These are phyloP conservation scores for Ceratocystis diversiconidia DNA, from an alignment of 2,329 filamentous ascomycete species.

Conservation along the genomic window DNA sequence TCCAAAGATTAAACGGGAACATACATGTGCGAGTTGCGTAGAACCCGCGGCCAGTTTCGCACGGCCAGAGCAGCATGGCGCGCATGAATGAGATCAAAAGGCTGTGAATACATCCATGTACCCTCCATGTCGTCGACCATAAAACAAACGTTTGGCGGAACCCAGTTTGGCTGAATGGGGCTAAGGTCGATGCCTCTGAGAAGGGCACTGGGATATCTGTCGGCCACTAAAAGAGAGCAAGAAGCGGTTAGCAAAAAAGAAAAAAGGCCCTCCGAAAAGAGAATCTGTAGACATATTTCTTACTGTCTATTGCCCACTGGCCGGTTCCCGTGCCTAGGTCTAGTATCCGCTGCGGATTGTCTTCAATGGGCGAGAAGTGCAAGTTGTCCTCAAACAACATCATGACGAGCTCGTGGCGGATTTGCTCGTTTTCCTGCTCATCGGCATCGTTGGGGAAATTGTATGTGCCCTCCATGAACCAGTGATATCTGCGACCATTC, in stretches of 20 bases:
- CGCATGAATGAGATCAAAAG: constrained; percentile 49
- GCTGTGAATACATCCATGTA: constrained; percentile 39
- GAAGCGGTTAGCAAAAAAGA: constrained; percentile 17
- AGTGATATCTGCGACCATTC: constrained; percentile 27
- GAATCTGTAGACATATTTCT: constrained; percentile 18
- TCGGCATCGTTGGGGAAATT: constrained; percentile 46
- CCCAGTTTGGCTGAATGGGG: constrained; percentile 41
- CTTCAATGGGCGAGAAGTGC: constrained; percentile 38
- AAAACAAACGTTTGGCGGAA: constrained; percentile 42
- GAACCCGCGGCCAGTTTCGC: constrained; percentile 38
- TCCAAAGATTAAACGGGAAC: constrained; percentile 18
- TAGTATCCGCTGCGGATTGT: constrained; percentile 35
- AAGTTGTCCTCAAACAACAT: constrained; percentile 34
- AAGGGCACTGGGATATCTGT: constrained; percentile 32
- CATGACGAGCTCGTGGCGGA: constrained; percentile 41
- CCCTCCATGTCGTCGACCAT: constrained; percentile 44
- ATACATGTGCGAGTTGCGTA: constrained; percentile 34
- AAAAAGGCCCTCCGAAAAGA: neutral
- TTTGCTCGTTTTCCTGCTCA: constrained; percentile 44
- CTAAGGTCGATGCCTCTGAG: constrained; percentile 43
- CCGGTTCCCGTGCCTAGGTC: constrained; percentile 46
- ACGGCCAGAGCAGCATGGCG: constrained; percentile 43
- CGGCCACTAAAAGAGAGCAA: constrained; percentile 21
- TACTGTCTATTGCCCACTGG: constrained; percentile 44
- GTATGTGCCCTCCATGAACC: constrained; percentile 33